Conservation (phyloP, 805 yeast genomes). For the Lipomyces orientalis region DNA sequence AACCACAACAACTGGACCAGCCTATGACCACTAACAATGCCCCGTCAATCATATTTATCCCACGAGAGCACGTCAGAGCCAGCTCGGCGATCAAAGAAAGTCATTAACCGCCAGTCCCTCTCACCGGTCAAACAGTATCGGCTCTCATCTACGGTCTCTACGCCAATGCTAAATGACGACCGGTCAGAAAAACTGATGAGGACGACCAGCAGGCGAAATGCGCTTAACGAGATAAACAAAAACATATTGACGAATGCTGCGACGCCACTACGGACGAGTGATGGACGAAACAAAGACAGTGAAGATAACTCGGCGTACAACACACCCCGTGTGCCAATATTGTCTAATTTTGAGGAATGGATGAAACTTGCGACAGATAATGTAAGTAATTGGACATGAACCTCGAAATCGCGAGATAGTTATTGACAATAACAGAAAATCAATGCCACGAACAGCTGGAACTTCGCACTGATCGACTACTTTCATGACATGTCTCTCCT, state of each 20-base stretch:
- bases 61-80: background rate
- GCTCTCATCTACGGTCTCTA: conserved; percentile 7
- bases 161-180: conserved; percentile 28
- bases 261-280: conserved; percentile 5
- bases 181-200: conserved; percentile 24
- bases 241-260: conserved; percentile 21
- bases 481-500: conserved; percentile 81
- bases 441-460: conserved; percentile 86
- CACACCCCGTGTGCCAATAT: conserved; percentile 36
- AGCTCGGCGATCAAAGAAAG: conserved; percentile 10
- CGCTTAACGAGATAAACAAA: conserved; percentile 24
- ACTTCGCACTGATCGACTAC: conserved; percentile 87
- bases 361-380: conserved; percentile 81
- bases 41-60: conserved; percentile 12
- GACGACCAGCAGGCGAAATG: conserved; percentile 18
- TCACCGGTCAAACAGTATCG: conserved; percentile 15
- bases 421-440: conserved; percentile 55
- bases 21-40: conserved; percentile 8
- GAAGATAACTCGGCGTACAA: background rate
- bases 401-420: background rate
- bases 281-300: background rate
- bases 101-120: conserved; percentile 8
- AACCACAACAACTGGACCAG: background rate
- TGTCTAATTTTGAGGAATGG: conserved; percentile 73
- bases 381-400: conserved; percentile 31